These are phyloP conservation scores for Cladosporium sp. DNA, from an alignment of 2,329 filamentous ascomycete species.

Conservation along the genomic window DNA sequence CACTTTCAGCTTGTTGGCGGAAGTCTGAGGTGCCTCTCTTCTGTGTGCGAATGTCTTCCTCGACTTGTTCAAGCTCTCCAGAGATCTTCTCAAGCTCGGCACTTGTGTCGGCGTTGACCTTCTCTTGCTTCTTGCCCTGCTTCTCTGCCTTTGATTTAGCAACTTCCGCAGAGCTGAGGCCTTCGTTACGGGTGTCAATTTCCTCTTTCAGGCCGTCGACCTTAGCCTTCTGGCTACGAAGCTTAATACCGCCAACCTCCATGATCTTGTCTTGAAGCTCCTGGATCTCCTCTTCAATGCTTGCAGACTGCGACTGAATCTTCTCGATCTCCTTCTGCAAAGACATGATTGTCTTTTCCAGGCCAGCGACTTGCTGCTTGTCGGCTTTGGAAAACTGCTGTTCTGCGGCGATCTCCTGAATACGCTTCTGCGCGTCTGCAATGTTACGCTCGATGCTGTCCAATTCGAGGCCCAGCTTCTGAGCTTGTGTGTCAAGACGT, in stretches of 20 bases:
- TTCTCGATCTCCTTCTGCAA: conserved; percentile 75
- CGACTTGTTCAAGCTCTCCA: conserved; percentile 70
- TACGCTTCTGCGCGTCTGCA: conserved; percentile 74
- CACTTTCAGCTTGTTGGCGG: conserved; percentile 70
- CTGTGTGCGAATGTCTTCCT: conserved; percentile 74
- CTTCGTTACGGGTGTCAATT: conserved; percentile 73
- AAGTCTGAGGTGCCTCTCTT: conserved; percentile 69
- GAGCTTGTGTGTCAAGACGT: conserved; percentile 79
- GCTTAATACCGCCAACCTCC: conserved; percentile 91
- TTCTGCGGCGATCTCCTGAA: conserved; percentile 78
- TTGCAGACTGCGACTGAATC: conserved; percentile 78
- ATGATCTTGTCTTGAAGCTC: conserved; percentile 93
- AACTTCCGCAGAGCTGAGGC: conserved; percentile 80
- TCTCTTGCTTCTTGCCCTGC: conserved; percentile 79
- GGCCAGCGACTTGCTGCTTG: conserved; percentile 63
- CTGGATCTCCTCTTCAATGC: conserved; percentile 89
- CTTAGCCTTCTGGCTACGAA: conserved; percentile 83
- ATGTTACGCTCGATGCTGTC: conserved; percentile 83
- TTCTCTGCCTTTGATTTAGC: conserved; percentile 92
- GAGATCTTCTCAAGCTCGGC: conserved; percentile 71
- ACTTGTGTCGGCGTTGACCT: conserved; percentile 71
- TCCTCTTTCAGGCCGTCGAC: conserved; percentile 86
- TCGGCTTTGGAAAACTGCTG: conserved; percentile 78
- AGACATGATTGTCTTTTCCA: conserved; percentile 73
- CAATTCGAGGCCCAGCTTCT: conserved; percentile 84